Evolutionary conservation across 2,329 filamentous ascomycete species (phyloP).

Genomic region (Stylonectria norvegica): DNA sequence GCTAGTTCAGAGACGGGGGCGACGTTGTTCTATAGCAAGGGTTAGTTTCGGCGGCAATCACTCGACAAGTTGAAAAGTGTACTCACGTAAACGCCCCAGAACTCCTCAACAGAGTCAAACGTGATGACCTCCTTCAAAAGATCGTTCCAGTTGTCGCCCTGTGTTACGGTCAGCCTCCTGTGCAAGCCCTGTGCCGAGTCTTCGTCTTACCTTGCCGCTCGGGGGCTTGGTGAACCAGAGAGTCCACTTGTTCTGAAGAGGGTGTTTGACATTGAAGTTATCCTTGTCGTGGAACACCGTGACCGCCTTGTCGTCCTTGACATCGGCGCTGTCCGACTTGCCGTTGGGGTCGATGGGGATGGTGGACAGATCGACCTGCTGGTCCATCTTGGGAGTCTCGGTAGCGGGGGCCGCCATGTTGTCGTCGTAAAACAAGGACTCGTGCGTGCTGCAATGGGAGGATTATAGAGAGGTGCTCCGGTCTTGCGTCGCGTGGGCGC

Average conservation of each 20-base stretch:
- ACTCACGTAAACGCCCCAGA: conserved; percentile 98
- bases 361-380: conserved; percentile 65
- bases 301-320: conserved; percentile 61
- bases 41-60: conserved; percentile 14
- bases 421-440: too few species aligned
- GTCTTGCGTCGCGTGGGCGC: conserved; percentile 30
- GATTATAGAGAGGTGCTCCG: conserved; percentile 10
- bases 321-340: conserved; percentile 49
- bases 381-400: conserved; percentile 37
- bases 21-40: conserved; percentile 80
- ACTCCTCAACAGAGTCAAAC: conserved; percentile 98
- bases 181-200: too few species aligned
- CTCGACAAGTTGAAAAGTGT: conserved; percentile 4
- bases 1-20: conserved; percentile 91
- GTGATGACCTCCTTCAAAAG: conserved; percentile 97
- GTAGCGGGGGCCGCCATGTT: conserved; percentile 37
- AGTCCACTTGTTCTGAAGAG: conserved; percentile 95
- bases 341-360: conserved; percentile 65
- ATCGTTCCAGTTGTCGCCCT: conserved; percentile 99
- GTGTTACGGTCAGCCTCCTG: too few species aligned
- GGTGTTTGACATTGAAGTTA: conserved; percentile 99
- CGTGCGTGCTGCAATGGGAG: conserved; percentile 8
- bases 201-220: conserved; percentile 74
- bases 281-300: conserved; percentile 98
- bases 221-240: conserved; percentile 99